phyloP scores from a whole-genome alignment of 768 basidiomycete species.

The Chalciporus pseudorubinellus region DNA sequence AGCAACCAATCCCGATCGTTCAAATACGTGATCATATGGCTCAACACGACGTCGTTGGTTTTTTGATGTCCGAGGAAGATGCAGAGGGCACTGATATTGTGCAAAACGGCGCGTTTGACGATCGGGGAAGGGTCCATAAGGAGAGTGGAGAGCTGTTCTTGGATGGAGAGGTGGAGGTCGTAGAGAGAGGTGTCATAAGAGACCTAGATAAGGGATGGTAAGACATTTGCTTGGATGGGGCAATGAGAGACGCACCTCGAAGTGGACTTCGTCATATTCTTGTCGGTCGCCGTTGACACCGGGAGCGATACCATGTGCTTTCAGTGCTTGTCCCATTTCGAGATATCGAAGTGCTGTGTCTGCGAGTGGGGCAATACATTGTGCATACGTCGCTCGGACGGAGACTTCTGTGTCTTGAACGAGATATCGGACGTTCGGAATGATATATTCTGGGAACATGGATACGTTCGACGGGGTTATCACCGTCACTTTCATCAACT shows the following conservation, averaged over 20 bases:
- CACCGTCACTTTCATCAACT: conserved; percentile 64
- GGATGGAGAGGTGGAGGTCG: conserved; percentile 81
- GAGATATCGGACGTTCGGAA: conserved; percentile 84
- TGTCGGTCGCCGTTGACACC: conserved; percentile 46
- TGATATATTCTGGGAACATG: conserved; percentile 93
- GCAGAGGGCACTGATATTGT: conserved; percentile 85
- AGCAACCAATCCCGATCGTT: conserved; percentile 93
- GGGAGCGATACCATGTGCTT: conserved; percentile 68
- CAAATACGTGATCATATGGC: conserved; percentile 79
- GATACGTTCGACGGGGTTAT: conserved; percentile 62
- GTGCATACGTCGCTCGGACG: conserved; percentile 79
- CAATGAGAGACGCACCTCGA: conserved; percentile 54
- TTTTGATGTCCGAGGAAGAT: conserved; percentile 90
- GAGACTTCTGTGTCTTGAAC: conserved; percentile 81
- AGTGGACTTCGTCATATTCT: conserved; percentile 75
- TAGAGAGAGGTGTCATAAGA: conserved; percentile 86
- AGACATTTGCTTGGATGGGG: not conserved
- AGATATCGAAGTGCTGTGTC: conserved; percentile 85
- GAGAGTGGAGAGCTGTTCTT: conserved; percentile 83
- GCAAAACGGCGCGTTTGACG: conserved; percentile 88
- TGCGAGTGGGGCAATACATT: conserved; percentile 81
- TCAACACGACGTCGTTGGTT: conserved; percentile 92
- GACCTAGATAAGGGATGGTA: conserved; percentile 46
- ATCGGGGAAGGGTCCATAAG: conserved; percentile 86
- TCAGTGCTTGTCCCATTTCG: conserved; percentile 91